Conservation (phyloP, 2,329 filamentous ascomycete genomes). For the Fusarium oligoseptatum region DNA sequence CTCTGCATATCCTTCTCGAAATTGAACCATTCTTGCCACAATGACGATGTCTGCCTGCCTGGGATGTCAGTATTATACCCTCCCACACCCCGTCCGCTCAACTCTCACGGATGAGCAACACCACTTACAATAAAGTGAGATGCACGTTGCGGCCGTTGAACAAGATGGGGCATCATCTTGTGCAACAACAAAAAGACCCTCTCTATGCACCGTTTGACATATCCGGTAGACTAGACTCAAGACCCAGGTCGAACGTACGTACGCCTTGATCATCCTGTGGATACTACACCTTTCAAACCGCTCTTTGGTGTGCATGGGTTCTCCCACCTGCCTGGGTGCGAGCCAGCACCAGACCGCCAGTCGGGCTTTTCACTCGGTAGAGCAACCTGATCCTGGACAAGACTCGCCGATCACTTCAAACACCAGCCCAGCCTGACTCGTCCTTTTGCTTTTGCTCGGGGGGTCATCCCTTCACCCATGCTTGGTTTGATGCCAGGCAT, state of each 20-base stretch:
- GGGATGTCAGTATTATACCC: slow-evolving; percentile 25
- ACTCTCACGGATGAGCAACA: background rate
- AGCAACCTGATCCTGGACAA: slow-evolving; percentile 30
- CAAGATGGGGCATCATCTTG: background rate
- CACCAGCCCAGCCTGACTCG: slow-evolving; percentile 10
- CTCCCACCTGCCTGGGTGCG: slow-evolving; percentile 29
- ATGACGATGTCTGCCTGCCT: slow-evolving; percentile 12
- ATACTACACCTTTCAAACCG: slow-evolving; percentile 4
- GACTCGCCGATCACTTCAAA: slow-evolving; percentile 9
- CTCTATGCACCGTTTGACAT: background rate
- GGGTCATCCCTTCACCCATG: slow-evolving; percentile 8
- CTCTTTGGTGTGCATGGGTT: slow-evolving; percentile 12
- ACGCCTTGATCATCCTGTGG: background rate
- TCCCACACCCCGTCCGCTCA: slow-evolving; percentile 4
- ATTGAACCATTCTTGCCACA: slow-evolving; percentile 20
- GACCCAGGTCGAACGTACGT: slow-evolving; percentile 4
- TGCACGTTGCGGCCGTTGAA: slow-evolving; percentile 12
- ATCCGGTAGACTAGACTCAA: background rate
- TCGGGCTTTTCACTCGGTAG: slow-evolving; percentile 39
- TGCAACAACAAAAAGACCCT: background rate
- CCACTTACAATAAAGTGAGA: slow-evolving; percentile 1
- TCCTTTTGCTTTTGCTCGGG: slow-evolving; percentile 8
- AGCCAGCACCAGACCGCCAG: slow-evolving; percentile 36
- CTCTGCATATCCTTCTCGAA: slow-evolving; percentile 6
- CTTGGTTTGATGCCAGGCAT: slow-evolving; percentile 7